Conservation (phyloP, 2,329 filamentous ascomycete species). For the Aureobasidium musti region DNA sequence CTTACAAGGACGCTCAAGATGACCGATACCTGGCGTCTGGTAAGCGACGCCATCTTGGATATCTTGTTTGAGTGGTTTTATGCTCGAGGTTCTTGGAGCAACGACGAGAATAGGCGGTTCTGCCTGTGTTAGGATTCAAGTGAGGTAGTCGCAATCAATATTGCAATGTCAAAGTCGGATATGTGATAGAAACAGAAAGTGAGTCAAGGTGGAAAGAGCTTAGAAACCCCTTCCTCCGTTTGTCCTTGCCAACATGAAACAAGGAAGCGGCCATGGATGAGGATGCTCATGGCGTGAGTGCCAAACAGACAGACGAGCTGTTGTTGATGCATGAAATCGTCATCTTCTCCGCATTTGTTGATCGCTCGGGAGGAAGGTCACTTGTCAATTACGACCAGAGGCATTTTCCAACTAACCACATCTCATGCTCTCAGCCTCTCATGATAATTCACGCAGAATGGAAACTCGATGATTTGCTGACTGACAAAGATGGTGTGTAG, state of each 20-base stretch:
- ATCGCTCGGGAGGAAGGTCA: neutral
- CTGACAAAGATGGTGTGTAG: neutral
- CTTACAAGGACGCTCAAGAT: conserved; percentile 44
- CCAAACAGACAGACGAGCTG: neutral
- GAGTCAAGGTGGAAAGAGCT: neutral
- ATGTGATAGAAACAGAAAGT: too few species aligned
- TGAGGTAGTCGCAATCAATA: neutral
- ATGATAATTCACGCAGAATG: neutral
- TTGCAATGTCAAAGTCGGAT: neutral
- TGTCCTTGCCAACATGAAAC: conserved; percentile 8
- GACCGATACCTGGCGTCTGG: conserved; percentile 45
- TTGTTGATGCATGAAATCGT: conserved; percentile 20
- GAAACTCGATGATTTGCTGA: neutral
- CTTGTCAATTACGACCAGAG: neutral
- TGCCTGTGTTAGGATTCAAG: neutral
- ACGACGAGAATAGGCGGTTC: neutral
- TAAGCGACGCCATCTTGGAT: conserved; percentile 33
- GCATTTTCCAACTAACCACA: neutral
- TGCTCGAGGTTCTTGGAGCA: neutral
- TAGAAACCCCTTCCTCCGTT: neutral
- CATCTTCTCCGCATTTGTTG: conserved; percentile 25
- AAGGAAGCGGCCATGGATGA: conserved; percentile 9
- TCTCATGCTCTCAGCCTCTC: neutral
- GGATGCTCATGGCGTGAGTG: conserved; percentile 14
- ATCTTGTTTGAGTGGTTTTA: too few species aligned